phyloP scores from a whole-genome alignment of 2,329 filamentous ascomycete genomes.

The Davidsoniella eucalypti region DNA sequence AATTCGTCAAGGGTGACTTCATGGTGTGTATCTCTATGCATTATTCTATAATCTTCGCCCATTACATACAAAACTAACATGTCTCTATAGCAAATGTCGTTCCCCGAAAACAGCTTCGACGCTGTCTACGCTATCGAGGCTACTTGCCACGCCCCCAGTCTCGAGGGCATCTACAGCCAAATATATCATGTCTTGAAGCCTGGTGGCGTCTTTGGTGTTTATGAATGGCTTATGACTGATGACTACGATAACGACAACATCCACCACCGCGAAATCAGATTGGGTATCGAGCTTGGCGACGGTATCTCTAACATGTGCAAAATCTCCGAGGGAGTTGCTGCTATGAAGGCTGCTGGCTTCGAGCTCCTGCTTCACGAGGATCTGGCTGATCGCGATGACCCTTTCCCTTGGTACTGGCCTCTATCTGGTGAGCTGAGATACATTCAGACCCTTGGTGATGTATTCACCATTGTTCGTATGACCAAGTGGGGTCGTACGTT shows the following conservation, averaged over 20 bases:
- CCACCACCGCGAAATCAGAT: constrained; percentile 73
- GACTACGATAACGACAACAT: constrained; percentile 80
- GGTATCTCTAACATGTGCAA: constrained; percentile 97
- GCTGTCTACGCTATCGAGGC: constrained; percentile 96
- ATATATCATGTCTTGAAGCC: constrained; percentile 94
- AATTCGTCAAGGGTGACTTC: constrained; percentile 90
- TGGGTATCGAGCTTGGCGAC: constrained; percentile 89
- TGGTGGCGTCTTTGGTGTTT: constrained; percentile 87
- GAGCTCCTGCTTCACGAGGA: constrained; percentile 73
- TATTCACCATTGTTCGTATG: constrained; percentile 76
- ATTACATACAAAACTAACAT: neutral
- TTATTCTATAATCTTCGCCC: neutral
- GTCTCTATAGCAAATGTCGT: constrained; percentile 62
- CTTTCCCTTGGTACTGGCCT: constrained; percentile 86
- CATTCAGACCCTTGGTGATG: constrained; percentile 61
- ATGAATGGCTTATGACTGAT: constrained; percentile 99
- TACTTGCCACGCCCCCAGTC: constrained; percentile 80
- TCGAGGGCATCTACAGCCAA: constrained; percentile 84
- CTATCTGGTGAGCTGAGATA: constrained; percentile 72
- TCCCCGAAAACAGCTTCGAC: constrained; percentile 82
- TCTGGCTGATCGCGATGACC: constrained; percentile 59
- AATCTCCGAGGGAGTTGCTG: constrained; percentile 61
- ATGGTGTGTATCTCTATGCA: constrained; percentile 39
- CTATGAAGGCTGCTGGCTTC: constrained; percentile 80
- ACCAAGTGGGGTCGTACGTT: constrained; percentile 64